Evolutionary conservation across 768 basidiomycete species (phyloP).

Genomic region (Trametes gibbosa): DNA sequence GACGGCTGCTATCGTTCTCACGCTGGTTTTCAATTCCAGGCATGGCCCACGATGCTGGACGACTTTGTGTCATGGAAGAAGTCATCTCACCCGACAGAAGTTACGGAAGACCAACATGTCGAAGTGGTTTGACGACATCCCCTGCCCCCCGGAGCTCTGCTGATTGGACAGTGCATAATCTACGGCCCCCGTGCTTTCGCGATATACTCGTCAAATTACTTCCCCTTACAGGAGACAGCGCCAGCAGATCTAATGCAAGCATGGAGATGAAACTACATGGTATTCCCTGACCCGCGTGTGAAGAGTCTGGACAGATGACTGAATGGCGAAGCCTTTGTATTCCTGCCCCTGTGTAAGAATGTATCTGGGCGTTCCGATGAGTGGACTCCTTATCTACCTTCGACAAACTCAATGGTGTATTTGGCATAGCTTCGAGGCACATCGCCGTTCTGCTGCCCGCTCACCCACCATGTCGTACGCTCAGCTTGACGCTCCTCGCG

Average conservation of each 20-base stretch:
- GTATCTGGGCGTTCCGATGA: too few relatives aligned
- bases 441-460: neutral
- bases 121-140: neutral
- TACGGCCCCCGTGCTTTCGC: neutral
- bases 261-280: neutral
- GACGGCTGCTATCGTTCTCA: neutral
- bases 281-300: neutral
- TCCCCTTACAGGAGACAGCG: neutral
- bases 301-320: neutral
- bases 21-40: conserved; percentile 37
- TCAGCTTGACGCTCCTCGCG: neutral
- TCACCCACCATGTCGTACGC: neutral
- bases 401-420: neutral
- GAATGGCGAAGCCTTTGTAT: neutral
- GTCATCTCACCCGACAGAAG: neutral
- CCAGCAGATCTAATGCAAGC: neutral
- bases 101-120: neutral
- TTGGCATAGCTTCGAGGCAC: neutral
- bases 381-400: neutral
- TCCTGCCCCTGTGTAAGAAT: too few relatives aligned
- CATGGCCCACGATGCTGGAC: conserved; percentile 82
- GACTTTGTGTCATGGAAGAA: conserved; percentile 74
- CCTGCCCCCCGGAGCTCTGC: too few relatives aligned
- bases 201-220: neutral
- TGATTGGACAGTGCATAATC: neutral